Percentiles rank a stretch among this genome's conserved stretches.
These are phyloP conservation scores for Dendrostoma leiphaemia DNA, from an alignment of 2,329 filamentous ascomycete species.

Conservation along the genomic window DNA sequence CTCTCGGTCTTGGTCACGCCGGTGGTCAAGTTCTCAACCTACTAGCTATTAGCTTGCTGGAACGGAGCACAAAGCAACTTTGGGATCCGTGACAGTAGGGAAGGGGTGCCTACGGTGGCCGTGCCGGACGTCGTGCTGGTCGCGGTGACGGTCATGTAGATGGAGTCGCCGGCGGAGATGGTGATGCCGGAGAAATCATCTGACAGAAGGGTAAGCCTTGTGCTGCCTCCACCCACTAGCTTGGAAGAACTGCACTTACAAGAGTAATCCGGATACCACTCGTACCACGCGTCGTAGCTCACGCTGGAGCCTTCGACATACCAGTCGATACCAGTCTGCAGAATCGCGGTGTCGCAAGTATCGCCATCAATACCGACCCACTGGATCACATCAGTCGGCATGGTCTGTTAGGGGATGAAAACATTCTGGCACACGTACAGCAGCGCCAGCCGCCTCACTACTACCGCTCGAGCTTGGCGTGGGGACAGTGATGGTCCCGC, in stretches of 20 bases:
- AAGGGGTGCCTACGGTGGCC: no score
- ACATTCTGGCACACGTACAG: constrained; percentile 21
- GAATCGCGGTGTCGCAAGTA: constrained; percentile 50
- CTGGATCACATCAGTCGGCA: neutral
- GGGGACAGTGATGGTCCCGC: constrained; percentile 47
- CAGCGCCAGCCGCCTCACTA: constrained; percentile 43
- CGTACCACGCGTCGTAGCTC: constrained; percentile 57
- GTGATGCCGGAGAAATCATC: constrained; percentile 21
- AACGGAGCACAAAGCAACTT: no score
- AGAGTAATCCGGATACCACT: constrained; percentile 59
- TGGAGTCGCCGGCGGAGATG: constrained; percentile 22
- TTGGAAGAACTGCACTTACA: constrained; percentile 14
- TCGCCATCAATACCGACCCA: constrained; percentile 64
- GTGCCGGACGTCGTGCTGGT: constrained; percentile 40
- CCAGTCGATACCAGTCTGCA: constrained; percentile 58
- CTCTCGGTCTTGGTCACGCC: constrained; percentile 49
- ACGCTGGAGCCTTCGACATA: constrained; percentile 38
- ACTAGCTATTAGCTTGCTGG: no score
- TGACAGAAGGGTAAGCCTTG: neutral
- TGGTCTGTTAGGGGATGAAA: no score
- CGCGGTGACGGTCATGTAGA: constrained; percentile 32
- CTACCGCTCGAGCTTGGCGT: constrained; percentile 33
- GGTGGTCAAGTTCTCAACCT: constrained; percentile 48
- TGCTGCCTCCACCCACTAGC: no score
- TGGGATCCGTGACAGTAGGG: no score